These are phyloP conservation scores for Microcos paniculata DNA, from an alignment of 345 rosid genomes.

Conservation along the genomic window DNA sequence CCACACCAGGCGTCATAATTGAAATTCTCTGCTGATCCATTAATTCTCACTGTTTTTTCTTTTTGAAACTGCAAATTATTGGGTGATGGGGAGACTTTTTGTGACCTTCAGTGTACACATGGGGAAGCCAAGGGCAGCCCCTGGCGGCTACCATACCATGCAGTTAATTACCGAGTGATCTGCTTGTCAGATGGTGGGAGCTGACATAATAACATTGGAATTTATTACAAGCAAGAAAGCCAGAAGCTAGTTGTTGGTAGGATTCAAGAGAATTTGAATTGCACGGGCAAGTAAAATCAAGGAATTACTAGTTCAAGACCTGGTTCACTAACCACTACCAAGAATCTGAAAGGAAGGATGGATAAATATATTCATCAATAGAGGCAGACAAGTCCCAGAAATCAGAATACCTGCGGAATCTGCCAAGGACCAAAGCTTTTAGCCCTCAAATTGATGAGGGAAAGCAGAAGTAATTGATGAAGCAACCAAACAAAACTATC, in stretches of 20 bases:
- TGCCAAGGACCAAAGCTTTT: neutral
- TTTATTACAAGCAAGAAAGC: neutral
- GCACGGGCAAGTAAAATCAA: neutral
- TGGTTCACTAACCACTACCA: neutral
- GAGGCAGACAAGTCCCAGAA: neutral
- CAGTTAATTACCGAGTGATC: no score
- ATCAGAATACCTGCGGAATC: neutral
- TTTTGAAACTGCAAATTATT: no score
- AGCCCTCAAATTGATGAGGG: neutral
- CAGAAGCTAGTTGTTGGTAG: neutral
- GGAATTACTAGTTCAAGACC: neutral
- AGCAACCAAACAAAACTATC: neutral
- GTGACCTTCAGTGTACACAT: no score
- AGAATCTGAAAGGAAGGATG: neutral
- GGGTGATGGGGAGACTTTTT: no score
- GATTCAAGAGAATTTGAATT: neutral
- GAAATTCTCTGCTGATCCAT: no score
- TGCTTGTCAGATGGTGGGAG: neutral
- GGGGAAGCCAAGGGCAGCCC: no score
- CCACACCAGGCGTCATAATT: no score
- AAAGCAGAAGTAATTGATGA: neutral
- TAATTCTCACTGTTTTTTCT: no score
- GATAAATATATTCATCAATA: neutral
- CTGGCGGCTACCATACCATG: no score
- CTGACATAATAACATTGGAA: neutral